A percentile compares a stretch with the other conserved stretches of the same genome.
These are phyloP conservation scores for Heliamphora exappendiculata DNA, from an alignment of 148 eudicot genomes.

Conservation along the genomic window DNA sequence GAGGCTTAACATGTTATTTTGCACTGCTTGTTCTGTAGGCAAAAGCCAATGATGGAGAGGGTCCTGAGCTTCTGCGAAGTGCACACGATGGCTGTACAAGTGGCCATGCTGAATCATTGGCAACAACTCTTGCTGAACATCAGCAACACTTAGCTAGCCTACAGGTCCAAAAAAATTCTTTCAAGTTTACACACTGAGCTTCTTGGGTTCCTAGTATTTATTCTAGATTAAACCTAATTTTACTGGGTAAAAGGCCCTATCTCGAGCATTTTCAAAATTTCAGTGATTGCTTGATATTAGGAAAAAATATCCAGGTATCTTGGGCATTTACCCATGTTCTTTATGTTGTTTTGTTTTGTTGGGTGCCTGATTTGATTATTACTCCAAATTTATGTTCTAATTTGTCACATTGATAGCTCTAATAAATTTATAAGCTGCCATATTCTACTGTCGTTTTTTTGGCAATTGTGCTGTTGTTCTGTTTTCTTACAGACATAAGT, in stretches of 20 bases:
- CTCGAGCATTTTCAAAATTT: neutral
- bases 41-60: conserved; percentile 93
- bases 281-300: neutral
- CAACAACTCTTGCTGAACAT: conserved; percentile 89
- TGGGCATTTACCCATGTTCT: neutral
- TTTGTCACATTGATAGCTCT: neutral
- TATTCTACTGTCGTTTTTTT: neutral
- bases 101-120: conserved; percentile 88
- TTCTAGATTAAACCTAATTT: neutral
- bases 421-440: neutral
- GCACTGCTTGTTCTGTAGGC: conserved; percentile 35
- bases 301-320: neutral
- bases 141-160: conserved; percentile 89
- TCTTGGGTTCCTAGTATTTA: neutral
- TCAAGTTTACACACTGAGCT: neutral
- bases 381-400: neutral
- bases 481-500: neutral
- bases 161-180: conserved; percentile 48
- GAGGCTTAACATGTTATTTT: conserved; percentile 3
- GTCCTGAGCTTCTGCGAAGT: conserved; percentile 85
- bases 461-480: neutral
- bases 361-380: neutral
- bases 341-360: neutral
- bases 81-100: conserved; percentile 55
- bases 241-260: neutral